Percentiles rank a stretch among this genome's conserved stretches.
Evolutionary conservation across 495 filamentous ascomycete species (phyloP).

Genomic region (Penicillium desertorum): DNA sequence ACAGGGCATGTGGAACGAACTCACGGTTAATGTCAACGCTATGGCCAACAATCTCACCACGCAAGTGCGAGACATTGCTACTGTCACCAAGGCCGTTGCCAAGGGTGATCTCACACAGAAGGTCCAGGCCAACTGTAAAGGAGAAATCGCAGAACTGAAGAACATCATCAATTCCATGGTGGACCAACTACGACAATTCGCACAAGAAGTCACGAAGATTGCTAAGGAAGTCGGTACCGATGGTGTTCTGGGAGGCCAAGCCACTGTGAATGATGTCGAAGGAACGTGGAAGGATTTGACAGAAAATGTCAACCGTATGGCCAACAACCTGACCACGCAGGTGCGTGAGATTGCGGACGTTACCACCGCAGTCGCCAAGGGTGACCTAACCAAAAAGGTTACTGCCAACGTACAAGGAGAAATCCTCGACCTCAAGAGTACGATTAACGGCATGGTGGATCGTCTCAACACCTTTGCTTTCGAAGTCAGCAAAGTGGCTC

Average conservation of each 20-base stretch:
- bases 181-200: slow-evolving; percentile 94
- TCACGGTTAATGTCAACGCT: slow-evolving; percentile 97
- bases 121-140: slow-evolving; percentile 94
- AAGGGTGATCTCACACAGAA: slow-evolving; percentile 96
- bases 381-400: slow-evolving; percentile 94
- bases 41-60: slow-evolving; percentile 98
- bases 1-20: slow-evolving; percentile 89
- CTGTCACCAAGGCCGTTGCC: slow-evolving; percentile 96
- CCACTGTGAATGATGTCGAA: slow-evolving; percentile 95
- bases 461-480: slow-evolving; percentile 94
- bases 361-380: slow-evolving; percentile 92
- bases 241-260: slow-evolving; percentile 91
- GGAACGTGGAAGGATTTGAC: slow-evolving; percentile 97
- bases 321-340: slow-evolving; percentile 96
- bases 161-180: slow-evolving; percentile 99
- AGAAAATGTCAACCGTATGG: slow-evolving; percentile 98
- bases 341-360: slow-evolving; percentile 98
- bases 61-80: slow-evolving; percentile 97
- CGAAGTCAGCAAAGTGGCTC: slow-evolving; percentile 97
- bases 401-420: slow-evolving; percentile 94
- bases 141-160: slow-evolving; percentile 93
- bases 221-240: slow-evolving; percentile 97
- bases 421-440: slow-evolving; percentile 92
- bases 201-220: slow-evolving; percentile 96
- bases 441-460: slow-evolving; percentile 99